These are phyloP conservation scores for Rhodamnia rubescens DNA, from an alignment of 345 rosid species.

Conservation along the genomic window DNA sequence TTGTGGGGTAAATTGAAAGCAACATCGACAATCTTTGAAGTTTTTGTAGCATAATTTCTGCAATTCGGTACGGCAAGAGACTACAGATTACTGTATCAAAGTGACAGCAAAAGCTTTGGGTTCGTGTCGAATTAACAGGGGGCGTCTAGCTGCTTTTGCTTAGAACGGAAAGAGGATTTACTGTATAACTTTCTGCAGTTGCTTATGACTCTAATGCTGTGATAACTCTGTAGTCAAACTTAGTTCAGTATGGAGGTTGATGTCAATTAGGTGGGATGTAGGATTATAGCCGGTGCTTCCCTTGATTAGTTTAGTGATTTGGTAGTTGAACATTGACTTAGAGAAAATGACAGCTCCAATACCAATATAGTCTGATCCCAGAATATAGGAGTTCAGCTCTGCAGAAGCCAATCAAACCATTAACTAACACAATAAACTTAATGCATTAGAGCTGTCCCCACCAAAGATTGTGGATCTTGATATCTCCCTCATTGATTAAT, in stretches of 20 bases:
- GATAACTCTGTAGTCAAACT: background rate
- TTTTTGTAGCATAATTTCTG: background rate
- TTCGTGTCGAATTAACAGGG: background rate
- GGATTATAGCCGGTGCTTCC: background rate
- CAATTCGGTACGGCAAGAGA: background rate
- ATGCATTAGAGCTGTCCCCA: background rate
- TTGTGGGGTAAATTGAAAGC: background rate
- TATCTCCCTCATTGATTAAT: background rate
- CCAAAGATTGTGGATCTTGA: slow-evolving; percentile 2
- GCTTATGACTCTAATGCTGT: background rate
- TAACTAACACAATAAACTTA: background rate
- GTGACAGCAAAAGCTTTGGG: background rate
- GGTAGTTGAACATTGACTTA: background rate
- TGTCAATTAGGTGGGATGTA: background rate
- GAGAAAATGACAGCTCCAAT: background rate
- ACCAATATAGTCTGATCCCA: background rate
- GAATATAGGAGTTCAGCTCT: background rate
- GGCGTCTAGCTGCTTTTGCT: background rate
- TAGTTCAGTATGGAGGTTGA: background rate
- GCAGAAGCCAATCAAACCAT: background rate
- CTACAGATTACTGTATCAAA: background rate
- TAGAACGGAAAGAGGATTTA: background rate
- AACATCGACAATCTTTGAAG: background rate
- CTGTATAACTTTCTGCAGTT: background rate
- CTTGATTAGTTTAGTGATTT: background rate